phyloP scores from a whole-genome alignment of 129 eudicot species.

The Dittrichia graveolens region DNA sequence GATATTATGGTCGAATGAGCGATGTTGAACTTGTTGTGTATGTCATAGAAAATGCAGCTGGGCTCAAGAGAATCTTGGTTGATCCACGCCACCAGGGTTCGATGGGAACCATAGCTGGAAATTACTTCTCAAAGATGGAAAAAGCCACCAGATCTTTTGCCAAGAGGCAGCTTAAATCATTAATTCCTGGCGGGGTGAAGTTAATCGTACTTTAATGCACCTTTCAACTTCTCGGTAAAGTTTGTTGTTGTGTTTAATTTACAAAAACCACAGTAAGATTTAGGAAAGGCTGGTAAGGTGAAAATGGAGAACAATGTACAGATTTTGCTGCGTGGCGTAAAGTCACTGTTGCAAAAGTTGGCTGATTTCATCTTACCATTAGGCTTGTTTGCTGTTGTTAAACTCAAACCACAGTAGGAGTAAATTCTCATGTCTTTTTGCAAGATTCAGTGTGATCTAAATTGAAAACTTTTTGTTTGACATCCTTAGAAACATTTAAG shows the following conservation, averaged over 20 bases:
- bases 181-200: neutral
- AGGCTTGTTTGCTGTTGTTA: too few relatives aligned
- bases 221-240: neutral
- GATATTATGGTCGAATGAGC: slow-evolving; percentile 22
- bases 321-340: too few relatives aligned
- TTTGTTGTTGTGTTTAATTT: neutral
- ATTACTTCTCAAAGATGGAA: neutral
- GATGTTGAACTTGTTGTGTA: slow-evolving; percentile 17
- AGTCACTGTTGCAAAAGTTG: too few relatives aligned
- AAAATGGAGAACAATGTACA: neutral
- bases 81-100: slow-evolving; percentile 4
- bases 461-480: too few relatives aligned
- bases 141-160: slow-evolving; percentile 3
- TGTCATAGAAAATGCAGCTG: slow-evolving; percentile 10
- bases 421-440: too few relatives aligned
- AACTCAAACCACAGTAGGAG: too few relatives aligned
- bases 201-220: neutral
- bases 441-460: too few relatives aligned
- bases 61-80: slow-evolving; percentile 2
- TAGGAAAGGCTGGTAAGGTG: neutral
- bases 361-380: too few relatives aligned
- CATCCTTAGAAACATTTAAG: too few relatives aligned
- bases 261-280: neutral
- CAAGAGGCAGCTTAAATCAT: neutral
- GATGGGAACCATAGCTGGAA: neutral